Conservation (phyloP, 1,284 basidiomycete species). For the Rhodotorula sp. region DNA sequence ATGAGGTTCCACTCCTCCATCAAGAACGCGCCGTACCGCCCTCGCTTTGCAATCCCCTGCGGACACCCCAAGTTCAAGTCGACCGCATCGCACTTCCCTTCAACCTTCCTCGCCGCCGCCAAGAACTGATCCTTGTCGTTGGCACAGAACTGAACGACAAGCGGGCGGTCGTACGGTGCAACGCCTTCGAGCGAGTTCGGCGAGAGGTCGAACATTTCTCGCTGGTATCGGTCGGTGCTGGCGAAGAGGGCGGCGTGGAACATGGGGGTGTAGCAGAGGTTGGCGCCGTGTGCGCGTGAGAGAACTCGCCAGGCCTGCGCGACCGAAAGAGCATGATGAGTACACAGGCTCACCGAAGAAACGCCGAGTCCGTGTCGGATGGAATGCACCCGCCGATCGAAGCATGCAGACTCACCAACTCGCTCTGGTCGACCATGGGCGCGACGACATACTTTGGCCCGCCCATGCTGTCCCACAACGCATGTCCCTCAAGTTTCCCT, state of each 20-base stretch:
- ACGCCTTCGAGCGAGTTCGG: constrained; percentile 65
- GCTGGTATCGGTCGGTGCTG: constrained; percentile 59
- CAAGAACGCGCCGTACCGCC: constrained; percentile 84
- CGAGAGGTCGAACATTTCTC: constrained; percentile 67
- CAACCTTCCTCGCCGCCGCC: constrained; percentile 67
- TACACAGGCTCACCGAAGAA: too few relatives aligned
- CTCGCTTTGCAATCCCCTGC: constrained; percentile 86
- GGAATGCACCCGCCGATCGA: background rate
- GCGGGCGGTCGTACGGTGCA: constrained; percentile 65
- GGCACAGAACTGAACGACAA: constrained; percentile 89
- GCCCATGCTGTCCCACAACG: constrained; percentile 77
- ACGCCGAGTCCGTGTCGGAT: too few relatives aligned
- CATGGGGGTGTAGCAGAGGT: constrained; percentile 94
- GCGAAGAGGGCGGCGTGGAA: constrained; percentile 89
- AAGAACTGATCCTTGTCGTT: constrained; percentile 81
- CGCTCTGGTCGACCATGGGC: constrained; percentile 97
- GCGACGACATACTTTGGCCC: constrained; percentile 86
- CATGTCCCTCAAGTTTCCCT: constrained; percentile 59
- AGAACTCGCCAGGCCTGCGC: constrained; percentile 81
- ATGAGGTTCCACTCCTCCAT: constrained; percentile 94
- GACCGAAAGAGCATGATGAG: background rate
- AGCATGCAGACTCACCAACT: constrained; percentile 64
- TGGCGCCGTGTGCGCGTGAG: constrained; percentile 75
- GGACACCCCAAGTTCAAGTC: constrained; percentile 97
- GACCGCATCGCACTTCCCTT: constrained; percentile 74